phyloP scores from a whole-genome alignment of 2,329 filamentous ascomycete genomes.

The Xylaria sp. region DNA sequence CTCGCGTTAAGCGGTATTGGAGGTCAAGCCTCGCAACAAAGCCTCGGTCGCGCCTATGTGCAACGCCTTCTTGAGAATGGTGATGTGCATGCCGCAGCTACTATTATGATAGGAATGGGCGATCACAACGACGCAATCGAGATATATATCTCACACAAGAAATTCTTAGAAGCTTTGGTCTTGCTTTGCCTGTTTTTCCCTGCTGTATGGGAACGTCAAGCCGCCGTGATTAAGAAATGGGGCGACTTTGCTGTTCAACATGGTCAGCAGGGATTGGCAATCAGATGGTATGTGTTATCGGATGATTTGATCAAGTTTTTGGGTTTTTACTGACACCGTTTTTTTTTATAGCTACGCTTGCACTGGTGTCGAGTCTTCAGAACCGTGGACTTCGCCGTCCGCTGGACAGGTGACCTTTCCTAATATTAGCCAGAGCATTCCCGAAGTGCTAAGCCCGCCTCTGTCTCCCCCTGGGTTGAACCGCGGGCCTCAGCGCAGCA shows the following conservation, averaged over 20 bases:
- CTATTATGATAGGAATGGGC: slow-evolving; percentile 91
- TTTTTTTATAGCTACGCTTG: slow-evolving; percentile 76
- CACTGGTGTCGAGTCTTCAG: slow-evolving; percentile 83
- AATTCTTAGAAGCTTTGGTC: slow-evolving; percentile 92
- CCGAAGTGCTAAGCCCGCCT: slow-evolving; percentile 74
- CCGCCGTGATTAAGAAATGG: slow-evolving; percentile 91
- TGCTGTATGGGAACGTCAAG: slow-evolving; percentile 89
- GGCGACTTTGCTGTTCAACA: slow-evolving; percentile 90
- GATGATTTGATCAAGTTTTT: neutral
- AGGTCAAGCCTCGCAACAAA: slow-evolving; percentile 81
- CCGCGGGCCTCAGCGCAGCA: slow-evolving; percentile 68
- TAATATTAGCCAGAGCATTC: slow-evolving; percentile 64
- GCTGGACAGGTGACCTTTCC: slow-evolving; percentile 71
- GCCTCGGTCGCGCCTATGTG: slow-evolving; percentile 89
- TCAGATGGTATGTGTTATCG: slow-evolving; percentile 73
- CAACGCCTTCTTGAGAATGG: slow-evolving; percentile 89
- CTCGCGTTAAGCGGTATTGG: slow-evolving; percentile 91
- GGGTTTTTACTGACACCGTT: slow-evolving; percentile 33
- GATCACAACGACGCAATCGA: slow-evolving; percentile 96
- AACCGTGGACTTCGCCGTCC: slow-evolving; percentile 88
- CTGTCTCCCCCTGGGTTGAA: slow-evolving; percentile 77
- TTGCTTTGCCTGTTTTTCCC: slow-evolving; percentile 86
- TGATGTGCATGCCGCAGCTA: slow-evolving; percentile 90
- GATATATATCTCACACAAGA: slow-evolving; percentile 90
- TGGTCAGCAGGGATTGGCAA: slow-evolving; percentile 88